phyloP scores from a whole-genome alignment of 2,329 filamentous ascomycete species.

The Diaporthe vexans region DNA sequence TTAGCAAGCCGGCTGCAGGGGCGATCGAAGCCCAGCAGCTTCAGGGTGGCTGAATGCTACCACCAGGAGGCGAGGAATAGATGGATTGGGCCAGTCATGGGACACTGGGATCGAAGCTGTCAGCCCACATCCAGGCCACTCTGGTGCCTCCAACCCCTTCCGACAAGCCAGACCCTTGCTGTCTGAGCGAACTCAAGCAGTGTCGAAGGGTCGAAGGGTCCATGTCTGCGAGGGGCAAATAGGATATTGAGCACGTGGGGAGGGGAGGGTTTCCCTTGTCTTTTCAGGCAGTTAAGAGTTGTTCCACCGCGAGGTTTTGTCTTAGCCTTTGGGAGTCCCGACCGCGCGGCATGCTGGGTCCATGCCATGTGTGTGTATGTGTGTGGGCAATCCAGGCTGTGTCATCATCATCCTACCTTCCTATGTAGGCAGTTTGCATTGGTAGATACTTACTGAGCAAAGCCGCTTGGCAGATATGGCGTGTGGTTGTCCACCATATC shows the following conservation, averaged over 20 bases:
- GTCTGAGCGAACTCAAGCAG: not conserved
- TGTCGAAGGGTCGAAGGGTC: not conserved
- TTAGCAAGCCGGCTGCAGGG: slow-evolving; percentile 10
- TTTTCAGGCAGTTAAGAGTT: slow-evolving; percentile 19
- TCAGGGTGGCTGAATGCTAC: slow-evolving; percentile 17
- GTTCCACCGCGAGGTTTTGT: slow-evolving; percentile 15
- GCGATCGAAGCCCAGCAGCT: not conserved
- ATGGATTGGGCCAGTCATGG: slow-evolving; percentile 17
- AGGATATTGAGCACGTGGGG: not conserved
- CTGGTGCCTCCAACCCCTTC: not conserved
- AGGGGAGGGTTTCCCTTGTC: slow-evolving; percentile 16
- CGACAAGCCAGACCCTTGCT: not conserved
- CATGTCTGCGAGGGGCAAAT: not conserved
- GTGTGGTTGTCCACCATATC: not conserved
- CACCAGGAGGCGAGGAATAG: slow-evolving; percentile 11
- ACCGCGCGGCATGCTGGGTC: slow-evolving; percentile 27
- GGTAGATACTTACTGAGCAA: slow-evolving; percentile 28
- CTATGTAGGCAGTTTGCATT: slow-evolving; percentile 25
- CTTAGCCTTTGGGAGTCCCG: not conserved
- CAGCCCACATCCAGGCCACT: not conserved
- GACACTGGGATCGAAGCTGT: not conserved
- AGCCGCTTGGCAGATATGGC: slow-evolving; percentile 18
- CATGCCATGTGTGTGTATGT: slow-evolving; percentile 6
- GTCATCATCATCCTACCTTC: slow-evolving; percentile 21
- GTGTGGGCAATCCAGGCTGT: slow-evolving; percentile 20